Conservation (phyloP, 495 filamentous ascomycete genomes). For the Neurospora sp. region DNA sequence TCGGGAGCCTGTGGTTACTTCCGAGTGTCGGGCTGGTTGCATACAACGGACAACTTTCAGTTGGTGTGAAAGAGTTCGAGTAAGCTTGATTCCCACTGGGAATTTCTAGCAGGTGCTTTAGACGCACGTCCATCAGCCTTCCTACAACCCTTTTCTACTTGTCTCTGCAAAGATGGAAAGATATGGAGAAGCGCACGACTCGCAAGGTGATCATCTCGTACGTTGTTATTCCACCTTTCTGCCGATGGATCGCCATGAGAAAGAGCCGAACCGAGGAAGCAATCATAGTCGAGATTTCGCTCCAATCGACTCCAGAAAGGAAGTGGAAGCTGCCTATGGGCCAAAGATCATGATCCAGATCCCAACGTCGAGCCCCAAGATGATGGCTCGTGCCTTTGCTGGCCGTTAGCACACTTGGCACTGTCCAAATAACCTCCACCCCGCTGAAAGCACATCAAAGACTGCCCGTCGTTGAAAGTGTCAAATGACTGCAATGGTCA, state of each 20-base stretch:
- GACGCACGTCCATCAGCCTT: background rate
- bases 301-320: background rate
- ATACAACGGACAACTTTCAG: background rate
- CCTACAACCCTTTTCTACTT: background rate
- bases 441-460: background rate
- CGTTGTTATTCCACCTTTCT: background rate
- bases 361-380: background rate
- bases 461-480: background rate
- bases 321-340: background rate
- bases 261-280: background rate
- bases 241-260: background rate
- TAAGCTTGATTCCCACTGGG: background rate
- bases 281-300: background rate
- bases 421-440: background rate
- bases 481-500: background rate
- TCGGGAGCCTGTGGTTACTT: background rate
- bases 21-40: background rate
- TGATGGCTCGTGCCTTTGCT: background rate
- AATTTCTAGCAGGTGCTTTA: background rate
- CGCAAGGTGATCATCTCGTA: background rate
- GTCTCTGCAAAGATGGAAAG: background rate
- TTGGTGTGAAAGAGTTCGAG: background rate
- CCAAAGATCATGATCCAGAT: background rate
- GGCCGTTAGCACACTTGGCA: background rate
- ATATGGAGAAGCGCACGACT: background rate